Evolutionary conservation across 306 rosid genomes (phyloP), one percentile per base, ranked within the genome.

Genomic region (Pterocarpus macrocarpus): DNA sequence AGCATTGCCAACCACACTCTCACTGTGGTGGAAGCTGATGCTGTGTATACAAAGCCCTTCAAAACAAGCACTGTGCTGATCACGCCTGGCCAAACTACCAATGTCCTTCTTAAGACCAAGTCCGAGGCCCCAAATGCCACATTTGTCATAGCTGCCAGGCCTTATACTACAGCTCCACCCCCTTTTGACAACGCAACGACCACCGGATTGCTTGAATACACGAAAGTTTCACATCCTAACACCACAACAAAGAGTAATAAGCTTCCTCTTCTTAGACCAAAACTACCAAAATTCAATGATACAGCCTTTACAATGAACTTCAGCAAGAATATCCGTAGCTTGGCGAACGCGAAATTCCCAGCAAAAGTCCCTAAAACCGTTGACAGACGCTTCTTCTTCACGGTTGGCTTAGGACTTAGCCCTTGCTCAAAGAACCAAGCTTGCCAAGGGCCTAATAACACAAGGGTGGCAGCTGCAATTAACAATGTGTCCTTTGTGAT

Each of bases 1-100:
- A 90, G 97, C 88, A 89, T 92, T 17, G 94, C 94, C 22, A 90
- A 92, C 47, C 93, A 92, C 88, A 84, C 86, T 3, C 88, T 92
- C 69, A 89, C 87, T 3, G 89, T 92, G 0, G 94, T 90, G 0
- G 97, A 92, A 85, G 85, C 90, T 3, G 97, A 92, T 66, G 97
- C 97, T 2, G 85, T 89, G 1, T 92, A 90, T 67, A 77, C 86
- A 34, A 92, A 90, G 78, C 94, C 97, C 28, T 84, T 92, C 65
- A 77, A 53, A 57, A 89, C 90, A 63, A 75, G 82, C 36, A 81
- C 73, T 52, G 72, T 92, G 2, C 85, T 89, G 13, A 89, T 92
- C 88, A 81, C 94, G 7, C 97, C 93, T 5, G 94, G 97, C 8
- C 97, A 92, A 72, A 92, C 93, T 58, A 75, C 85, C 69, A 92